Percentiles rank a stretch among this genome's conserved stretches.
phyloP scores from a whole-genome alignment of 495 filamentous ascomycete genomes.

The Ascodesmis nigricans region DNA sequence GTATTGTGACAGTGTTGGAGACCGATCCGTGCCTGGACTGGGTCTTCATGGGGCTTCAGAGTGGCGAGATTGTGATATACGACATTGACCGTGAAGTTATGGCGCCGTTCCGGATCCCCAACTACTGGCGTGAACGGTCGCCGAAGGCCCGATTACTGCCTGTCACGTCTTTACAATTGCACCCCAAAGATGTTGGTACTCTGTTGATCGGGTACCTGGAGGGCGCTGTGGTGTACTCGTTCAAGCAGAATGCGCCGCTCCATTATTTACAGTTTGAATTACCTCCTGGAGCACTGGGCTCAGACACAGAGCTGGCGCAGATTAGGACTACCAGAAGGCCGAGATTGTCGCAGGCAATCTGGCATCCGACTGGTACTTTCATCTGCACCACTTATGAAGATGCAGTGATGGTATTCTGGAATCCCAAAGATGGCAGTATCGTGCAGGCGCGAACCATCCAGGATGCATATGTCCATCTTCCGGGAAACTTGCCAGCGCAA shows the following conservation, averaged over 20 bases:
- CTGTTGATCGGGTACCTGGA: conserved; percentile 69
- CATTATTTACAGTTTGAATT: conserved; percentile 69
- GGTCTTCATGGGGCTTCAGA: conserved; percentile 55
- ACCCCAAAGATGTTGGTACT: conserved; percentile 82
- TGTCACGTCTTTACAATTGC: conserved; percentile 57
- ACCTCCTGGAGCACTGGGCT: conserved; percentile 68
- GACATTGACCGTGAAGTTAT: conserved; percentile 64
- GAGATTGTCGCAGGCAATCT: conserved; percentile 51
- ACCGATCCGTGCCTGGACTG: conserved; percentile 83
- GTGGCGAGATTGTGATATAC: conserved; percentile 67
- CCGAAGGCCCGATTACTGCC: conserved; percentile 33
- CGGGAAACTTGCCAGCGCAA: conserved; percentile 28
- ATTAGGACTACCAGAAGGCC: conserved; percentile 38
- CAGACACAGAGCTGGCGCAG: conserved; percentile 37
- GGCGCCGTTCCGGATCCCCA: conserved; percentile 57
- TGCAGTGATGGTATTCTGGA: conserved; percentile 79
- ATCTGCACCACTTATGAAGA: conserved; percentile 75
- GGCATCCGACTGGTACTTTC: conserved; percentile 93
- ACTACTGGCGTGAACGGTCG: conserved; percentile 55
- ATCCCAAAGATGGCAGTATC: conserved; percentile 70
- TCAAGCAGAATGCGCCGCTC: conserved; percentile 61
- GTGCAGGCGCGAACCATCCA: conserved; percentile 64
- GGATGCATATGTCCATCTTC: conserved; percentile 44
- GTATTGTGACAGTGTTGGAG: conserved; percentile 42
- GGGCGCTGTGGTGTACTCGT: conserved; percentile 72